phyloP scores from a whole-genome alignment of 129 eudicot species.

The Sambucus nigra region DNA sequence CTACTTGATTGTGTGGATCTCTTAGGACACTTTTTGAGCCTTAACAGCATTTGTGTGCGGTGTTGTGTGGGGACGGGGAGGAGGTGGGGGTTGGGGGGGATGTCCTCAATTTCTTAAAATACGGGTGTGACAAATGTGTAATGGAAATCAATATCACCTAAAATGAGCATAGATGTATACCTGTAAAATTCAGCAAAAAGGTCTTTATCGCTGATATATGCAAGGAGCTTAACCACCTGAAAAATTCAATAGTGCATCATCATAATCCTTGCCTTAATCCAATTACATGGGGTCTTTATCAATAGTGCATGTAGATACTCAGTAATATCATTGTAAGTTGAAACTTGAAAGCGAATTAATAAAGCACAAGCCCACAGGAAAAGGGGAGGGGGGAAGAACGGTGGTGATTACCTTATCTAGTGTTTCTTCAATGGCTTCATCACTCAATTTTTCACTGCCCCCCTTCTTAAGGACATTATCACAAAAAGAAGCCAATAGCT shows the following conservation, averaged over 20 bases:
- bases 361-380: background rate
- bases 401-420: slow-evolving; percentile 91
- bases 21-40: too few species aligned
- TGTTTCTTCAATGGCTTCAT: slow-evolving; percentile 85
- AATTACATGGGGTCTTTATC: too few species aligned
- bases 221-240: slow-evolving; percentile 74
- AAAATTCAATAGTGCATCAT: slow-evolving; percentile 4
- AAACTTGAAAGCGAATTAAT: background rate
- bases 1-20: too few species aligned
- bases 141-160: too few species aligned
- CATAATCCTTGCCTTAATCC: too few species aligned
- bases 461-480: slow-evolving; percentile 79
- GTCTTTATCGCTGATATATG: slow-evolving; percentile 82
- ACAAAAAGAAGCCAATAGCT: slow-evolving; percentile 56
- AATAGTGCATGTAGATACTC: background rate
- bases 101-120: too few species aligned
- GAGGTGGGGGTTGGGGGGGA: too few species aligned
- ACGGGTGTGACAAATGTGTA: too few species aligned
- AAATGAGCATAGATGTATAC: slow-evolving; percentile 8
- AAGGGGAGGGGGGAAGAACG: background rate
- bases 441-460: slow-evolving; percentile 60
- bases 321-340: background rate
- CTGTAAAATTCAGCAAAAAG: slow-evolving; percentile 79
- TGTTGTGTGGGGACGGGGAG: too few species aligned
- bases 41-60: too few species aligned